These are phyloP conservation scores for Silene latifolia DNA, from an alignment of 148 eudicot species.

Conservation along the genomic window DNA sequence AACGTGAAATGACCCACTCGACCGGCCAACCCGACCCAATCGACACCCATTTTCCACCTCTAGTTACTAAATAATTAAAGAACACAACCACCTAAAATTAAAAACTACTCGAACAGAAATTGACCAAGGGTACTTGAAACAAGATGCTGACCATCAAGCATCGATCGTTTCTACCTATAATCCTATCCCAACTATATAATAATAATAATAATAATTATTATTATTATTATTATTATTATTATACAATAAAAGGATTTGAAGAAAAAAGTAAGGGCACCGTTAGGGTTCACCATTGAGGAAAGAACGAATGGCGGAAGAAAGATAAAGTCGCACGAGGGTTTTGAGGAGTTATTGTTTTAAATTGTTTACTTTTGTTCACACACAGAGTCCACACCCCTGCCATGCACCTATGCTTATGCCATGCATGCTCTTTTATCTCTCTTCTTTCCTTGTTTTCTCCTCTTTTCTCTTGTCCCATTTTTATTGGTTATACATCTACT, in stretches of 20 bases:
- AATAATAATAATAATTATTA: too few species aligned
- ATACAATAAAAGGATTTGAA: too few species aligned
- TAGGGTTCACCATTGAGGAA: background rate
- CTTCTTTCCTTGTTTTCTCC: background rate
- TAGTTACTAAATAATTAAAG: too few species aligned
- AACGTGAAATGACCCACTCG: too few species aligned
- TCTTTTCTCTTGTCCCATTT: background rate
- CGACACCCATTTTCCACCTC: too few species aligned
- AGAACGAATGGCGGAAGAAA: background rate
- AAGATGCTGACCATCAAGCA: background rate
- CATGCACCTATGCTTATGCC: background rate
- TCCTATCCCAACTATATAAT: background rate
- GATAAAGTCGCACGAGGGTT: background rate
- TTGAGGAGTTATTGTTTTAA: background rate
- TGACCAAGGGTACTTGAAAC: background rate
- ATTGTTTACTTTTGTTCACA: background rate
- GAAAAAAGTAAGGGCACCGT: background rate
- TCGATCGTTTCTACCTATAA: too few species aligned
- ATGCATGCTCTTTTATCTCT: background rate
- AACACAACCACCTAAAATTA: too few species aligned
- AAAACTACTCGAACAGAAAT: background rate
- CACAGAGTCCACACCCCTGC: slow-evolving; percentile 5
- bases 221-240: too few species aligned
- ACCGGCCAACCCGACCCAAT: too few species aligned
- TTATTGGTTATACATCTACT: background rate